A percentile compares a stretch with the other conserved stretches of the same genome.
Evolutionary conservation across 1,139 yeast genomes (phyloP).

Genomic region (Suhomyces guaymorum): DNA sequence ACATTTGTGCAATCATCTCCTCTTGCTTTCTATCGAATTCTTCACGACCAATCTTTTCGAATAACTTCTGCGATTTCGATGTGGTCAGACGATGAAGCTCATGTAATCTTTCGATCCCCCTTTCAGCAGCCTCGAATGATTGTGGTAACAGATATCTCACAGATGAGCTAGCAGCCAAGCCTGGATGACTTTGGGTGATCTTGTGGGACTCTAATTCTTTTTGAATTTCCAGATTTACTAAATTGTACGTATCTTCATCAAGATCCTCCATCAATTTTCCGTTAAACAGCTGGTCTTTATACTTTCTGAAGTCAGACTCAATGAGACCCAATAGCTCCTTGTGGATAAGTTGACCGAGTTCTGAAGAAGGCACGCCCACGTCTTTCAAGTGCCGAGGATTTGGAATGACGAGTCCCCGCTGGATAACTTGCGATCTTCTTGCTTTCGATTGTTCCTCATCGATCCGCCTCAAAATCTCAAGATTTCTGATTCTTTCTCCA

Average conservation of each 20-base stretch:
- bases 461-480: slow-evolving; percentile 29
- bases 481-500: slow-evolving; percentile 25
- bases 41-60: slow-evolving; percentile 1
- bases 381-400: slow-evolving; percentile 21
- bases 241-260: slow-evolving; percentile 35
- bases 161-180: slow-evolving; percentile 9
- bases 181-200: slow-evolving; percentile 7
- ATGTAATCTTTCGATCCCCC: slow-evolving; percentile 18
- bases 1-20: slow-evolving; percentile 25
- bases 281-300: slow-evolving; percentile 23
- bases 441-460: slow-evolving; percentile 31
- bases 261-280: slow-evolving; percentile 37
- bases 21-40: slow-evolving; percentile 24
- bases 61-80: slow-evolving; percentile 8
- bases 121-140: slow-evolving; percentile 18
- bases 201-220: slow-evolving; percentile 21
- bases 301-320: slow-evolving; percentile 49
- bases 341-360: slow-evolving; percentile 26
- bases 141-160: slow-evolving; percentile 15
- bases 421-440: slow-evolving; percentile 53
- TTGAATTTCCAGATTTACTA: slow-evolving; percentile 33
- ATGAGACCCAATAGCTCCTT: slow-evolving; percentile 42
- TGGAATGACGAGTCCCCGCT: slow-evolving; percentile 54
- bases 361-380: slow-evolving; percentile 16
- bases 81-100: slow-evolving; percentile 16